phyloP scores from a whole-genome alignment of 2,329 filamentous ascomycete species.

The Fusarium luffae region DNA sequence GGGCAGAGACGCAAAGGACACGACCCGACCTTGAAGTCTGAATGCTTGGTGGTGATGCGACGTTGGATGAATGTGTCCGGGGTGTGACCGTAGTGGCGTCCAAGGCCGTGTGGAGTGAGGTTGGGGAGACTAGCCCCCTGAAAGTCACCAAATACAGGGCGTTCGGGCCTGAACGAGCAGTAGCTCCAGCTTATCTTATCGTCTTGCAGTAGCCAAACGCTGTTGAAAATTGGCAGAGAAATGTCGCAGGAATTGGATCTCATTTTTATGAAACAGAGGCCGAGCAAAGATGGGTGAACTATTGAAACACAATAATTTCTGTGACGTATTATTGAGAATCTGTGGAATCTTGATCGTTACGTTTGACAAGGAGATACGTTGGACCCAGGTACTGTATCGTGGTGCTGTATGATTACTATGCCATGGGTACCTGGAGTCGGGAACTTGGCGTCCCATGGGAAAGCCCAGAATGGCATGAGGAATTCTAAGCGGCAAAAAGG shows the following conservation, averaged over 20 bases:
- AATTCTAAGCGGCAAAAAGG: conserved; percentile 9
- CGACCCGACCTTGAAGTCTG: conserved; percentile 15
- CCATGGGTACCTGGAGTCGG: not conserved
- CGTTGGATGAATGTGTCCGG: conserved; percentile 17
- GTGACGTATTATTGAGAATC: not conserved
- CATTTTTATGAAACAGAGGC: conserved; percentile 39
- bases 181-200: conserved; percentile 40
- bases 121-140: conserved; percentile 32
- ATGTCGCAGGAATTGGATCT: conserved; percentile 28
- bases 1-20: conserved; percentile 22
- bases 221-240: conserved; percentile 2
- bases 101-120: conserved; percentile 25
- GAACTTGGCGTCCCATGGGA: conserved; percentile 15
- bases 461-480: conserved; percentile 31
- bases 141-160: conserved; percentile 28
- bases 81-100: conserved; percentile 32
- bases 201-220: conserved; percentile 19
- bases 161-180: conserved; percentile 25
- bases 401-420: not conserved
- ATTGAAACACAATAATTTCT: conserved; percentile 31
- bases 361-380: conserved; percentile 10
- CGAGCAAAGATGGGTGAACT: conserved; percentile 20
- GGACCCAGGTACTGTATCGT: not conserved
- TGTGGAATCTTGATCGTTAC: conserved; percentile 1
- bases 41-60: conserved; percentile 32